A percentile compares a stretch with the other conserved stretches of the same genome.
phyloP scores from a whole-genome alignment of 352 stramenopile genomes.

The Phytophthora pisi region DNA sequence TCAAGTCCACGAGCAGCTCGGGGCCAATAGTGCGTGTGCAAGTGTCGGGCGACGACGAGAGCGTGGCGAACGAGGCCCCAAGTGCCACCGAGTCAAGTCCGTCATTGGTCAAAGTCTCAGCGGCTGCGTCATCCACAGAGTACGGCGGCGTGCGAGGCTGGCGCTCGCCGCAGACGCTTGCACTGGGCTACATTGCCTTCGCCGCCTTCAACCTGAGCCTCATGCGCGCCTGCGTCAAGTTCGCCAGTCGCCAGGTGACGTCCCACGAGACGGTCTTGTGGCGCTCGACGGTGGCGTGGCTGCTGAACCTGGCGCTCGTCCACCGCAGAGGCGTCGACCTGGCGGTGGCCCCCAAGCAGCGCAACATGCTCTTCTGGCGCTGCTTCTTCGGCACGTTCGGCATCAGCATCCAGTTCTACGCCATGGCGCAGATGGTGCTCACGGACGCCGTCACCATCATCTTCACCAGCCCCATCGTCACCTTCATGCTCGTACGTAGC shows the following conservation, averaged over 20 bases:
- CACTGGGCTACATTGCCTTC: slow-evolving; percentile 48
- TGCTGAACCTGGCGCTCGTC: slow-evolving; percentile 53
- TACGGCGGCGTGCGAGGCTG: slow-evolving; percentile 8
- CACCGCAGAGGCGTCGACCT: slow-evolving; percentile 22
- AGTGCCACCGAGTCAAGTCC: slow-evolving; percentile 15
- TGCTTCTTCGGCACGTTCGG: slow-evolving; percentile 57
- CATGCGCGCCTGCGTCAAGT: slow-evolving; percentile 63
- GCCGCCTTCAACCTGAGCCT: slow-evolving; percentile 65
- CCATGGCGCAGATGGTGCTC: slow-evolving; percentile 76
- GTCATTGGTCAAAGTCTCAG: slow-evolving; percentile 11
- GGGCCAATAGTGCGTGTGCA: slow-evolving; percentile 21
- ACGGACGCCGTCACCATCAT: slow-evolving; percentile 70
- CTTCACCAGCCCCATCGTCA: slow-evolving; percentile 68
- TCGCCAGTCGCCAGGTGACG: slow-evolving; percentile 44
- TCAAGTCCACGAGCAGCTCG: not conserved
- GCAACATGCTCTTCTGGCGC: slow-evolving; percentile 43
- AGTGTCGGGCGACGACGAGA: slow-evolving; percentile 11
- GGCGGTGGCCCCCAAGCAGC: slow-evolving; percentile 25
- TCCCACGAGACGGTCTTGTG: slow-evolving; percentile 69
- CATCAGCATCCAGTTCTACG: slow-evolving; percentile 71
- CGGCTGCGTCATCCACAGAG: not conserved
- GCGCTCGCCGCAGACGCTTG: slow-evolving; percentile 29
- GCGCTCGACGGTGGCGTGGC: slow-evolving; percentile 50
- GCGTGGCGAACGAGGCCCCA: not conserved
- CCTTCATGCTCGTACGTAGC: slow-evolving; percentile 64